These are phyloP conservation scores for Herpotrichia juniperi DNA, from an alignment of 2,329 filamentous ascomycete species.

Conservation along the genomic window DNA sequence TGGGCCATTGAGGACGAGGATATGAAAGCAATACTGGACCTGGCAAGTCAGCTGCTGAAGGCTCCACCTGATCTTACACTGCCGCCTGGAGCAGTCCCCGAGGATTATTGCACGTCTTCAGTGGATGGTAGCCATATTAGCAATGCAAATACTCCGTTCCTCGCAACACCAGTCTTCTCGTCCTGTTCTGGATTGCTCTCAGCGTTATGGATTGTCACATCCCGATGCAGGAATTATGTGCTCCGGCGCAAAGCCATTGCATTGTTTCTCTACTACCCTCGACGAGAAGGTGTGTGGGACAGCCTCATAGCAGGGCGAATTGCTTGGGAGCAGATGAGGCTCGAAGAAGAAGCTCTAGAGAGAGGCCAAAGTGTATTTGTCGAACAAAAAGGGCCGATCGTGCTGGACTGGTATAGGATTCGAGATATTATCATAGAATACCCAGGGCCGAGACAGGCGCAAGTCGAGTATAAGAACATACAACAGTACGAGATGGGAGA, in stretches of 20 bases:
- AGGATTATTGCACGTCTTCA: constrained; percentile 18
- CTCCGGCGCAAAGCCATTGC: constrained; percentile 32
- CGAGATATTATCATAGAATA: constrained; percentile 22
- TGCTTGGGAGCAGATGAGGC: constrained; percentile 27
- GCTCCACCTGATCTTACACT: constrained; percentile 22
- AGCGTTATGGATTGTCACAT: constrained; percentile 33
- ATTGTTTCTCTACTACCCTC: constrained; percentile 32
- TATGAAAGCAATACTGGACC: constrained; percentile 16
- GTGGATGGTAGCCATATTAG: constrained; percentile 5
- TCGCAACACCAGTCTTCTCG: constrained; percentile 30
- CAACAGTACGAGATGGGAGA: constrained; percentile 20
- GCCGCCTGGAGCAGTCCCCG: constrained; percentile 21
- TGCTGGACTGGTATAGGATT: constrained; percentile 14
- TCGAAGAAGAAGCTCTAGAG: constrained; percentile 33
- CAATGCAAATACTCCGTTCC: neutral
- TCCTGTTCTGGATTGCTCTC: constrained; percentile 28
- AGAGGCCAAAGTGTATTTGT: neutral
- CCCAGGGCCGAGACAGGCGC: constrained; percentile 25
- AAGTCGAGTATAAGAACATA: constrained; percentile 26
- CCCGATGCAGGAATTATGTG: constrained; percentile 21
- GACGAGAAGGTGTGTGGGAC: constrained; percentile 59
- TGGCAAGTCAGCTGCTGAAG: constrained; percentile 19
- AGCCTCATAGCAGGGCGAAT: constrained; percentile 65
- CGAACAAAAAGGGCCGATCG: constrained; percentile 2
- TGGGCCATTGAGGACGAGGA: constrained; percentile 21